Evolutionary conservation across 352 stramenopile genomes (phyloP), one percentile per base, ranked within the genome.

Genomic region (Pythium diclinum): DNA sequence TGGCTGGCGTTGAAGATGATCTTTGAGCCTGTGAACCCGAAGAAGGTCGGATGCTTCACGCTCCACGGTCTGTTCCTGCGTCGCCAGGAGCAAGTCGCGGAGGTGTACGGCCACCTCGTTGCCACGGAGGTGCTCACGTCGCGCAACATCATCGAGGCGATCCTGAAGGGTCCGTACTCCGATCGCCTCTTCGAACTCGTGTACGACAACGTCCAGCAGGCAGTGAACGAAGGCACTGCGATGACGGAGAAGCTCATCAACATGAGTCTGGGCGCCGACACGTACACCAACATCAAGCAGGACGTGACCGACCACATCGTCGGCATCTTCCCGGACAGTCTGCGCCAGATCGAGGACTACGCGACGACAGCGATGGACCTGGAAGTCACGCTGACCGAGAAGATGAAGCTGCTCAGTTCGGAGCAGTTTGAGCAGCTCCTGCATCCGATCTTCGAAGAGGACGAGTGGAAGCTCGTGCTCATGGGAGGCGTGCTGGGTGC

Each of bases 401-500:
- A 96, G 74, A 98, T 99, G 91, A 88, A 91, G 76, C 79, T 86
- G 62, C 72, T 92, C 74, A 89, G 73, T 25, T 93, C 77, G 14
- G 77, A 81, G 38, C 87, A 98, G 71, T 99, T 99, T 73, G 96
- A 99, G 73, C 81, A 95, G 48, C 74, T 99, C 25, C 75, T 99
- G 63, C 97, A 99, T 68, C 97, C 97, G 11, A 96, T 98, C 17
- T 99, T 99, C 76, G 88, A 99, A 72, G 96, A 99, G 67, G 97
- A 99, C 71, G 97, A 99, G 84, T 97, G 97, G 79, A 98, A 98
- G 63, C 80, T 99, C 3, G 98, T 99, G 72, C 73, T 98, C 53
- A 96, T 99, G 72, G 97, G 97, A 42, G 96, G 95, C 21, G 83
- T 94, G 19, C 81, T 99, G 6, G 97, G 97, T 38, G 73, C 96